These are phyloP conservation scores for Ogataea haglerorum DNA, from an alignment of 805 yeast genomes.

Conservation along the genomic window DNA sequence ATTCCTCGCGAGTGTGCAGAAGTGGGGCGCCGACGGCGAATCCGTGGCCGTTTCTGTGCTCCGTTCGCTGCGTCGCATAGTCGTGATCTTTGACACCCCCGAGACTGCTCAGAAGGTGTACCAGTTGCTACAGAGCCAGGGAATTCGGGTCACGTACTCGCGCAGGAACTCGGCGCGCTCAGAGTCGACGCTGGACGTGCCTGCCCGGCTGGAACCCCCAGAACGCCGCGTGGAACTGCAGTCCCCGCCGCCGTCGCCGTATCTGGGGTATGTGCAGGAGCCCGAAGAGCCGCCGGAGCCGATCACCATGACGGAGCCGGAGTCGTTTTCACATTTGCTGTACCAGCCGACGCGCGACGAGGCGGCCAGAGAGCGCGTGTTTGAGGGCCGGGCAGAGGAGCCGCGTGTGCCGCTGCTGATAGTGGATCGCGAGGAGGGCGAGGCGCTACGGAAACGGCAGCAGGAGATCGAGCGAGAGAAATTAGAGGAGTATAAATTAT, in stretches of 20 bases:
- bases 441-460: conserved; percentile 16
- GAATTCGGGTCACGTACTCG: conserved; percentile 24
- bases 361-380: conserved; percentile 19
- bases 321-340: conserved; percentile 27
- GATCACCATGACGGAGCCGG: conserved; percentile 30
- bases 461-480: conserved; percentile 4
- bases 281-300: conserved; percentile 35
- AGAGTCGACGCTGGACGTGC: conserved; percentile 1
- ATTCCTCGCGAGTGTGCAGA: conserved; percentile 15
- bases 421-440: conserved; percentile 30
- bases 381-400: conserved; percentile 6
- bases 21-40: conserved; percentile 16
- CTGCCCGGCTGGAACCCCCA: conserved; percentile 22
- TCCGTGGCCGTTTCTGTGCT: conserved; percentile 21
- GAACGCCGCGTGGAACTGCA: conserved; percentile 30
- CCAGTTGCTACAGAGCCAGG: conserved; percentile 14
- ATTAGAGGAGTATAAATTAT: background rate
- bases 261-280: conserved; percentile 29
- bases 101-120: conserved; percentile 16
- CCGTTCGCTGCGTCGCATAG: conserved; percentile 26
- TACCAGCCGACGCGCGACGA: conserved; percentile 25
- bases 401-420: conserved; percentile 27
- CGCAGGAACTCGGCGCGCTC: conserved; percentile 11
- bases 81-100: conserved; percentile 25
- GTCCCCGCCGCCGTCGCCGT: conserved; percentile 37